Percentiles rank a stretch among this genome's conserved stretches.
phyloP scores from a whole-genome alignment of 495 filamentous ascomycete genomes.

The Platismatia glauca region DNA sequence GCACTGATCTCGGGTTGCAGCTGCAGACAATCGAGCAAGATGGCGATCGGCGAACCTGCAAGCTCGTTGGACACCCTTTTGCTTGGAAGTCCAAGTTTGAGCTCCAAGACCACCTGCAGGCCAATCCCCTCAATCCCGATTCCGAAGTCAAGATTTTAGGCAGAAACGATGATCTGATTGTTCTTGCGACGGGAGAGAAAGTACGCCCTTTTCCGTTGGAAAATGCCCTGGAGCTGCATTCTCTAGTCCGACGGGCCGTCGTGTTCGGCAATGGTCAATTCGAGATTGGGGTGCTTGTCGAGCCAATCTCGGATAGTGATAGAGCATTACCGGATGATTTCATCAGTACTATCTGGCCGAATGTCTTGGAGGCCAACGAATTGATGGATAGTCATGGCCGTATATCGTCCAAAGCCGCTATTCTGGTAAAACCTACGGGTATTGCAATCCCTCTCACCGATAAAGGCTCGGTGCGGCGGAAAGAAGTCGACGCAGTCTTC shows the following conservation, averaged over 20 bases:
- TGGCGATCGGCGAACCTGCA: conserved; percentile 12
- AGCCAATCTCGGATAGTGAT: conserved; percentile 14
- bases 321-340: conserved; percentile 11
- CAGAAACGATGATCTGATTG: conserved; percentile 33
- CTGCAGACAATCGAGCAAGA: conserved; percentile 15
- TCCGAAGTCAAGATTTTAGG: conserved; percentile 26
- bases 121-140: conserved; percentile 18
- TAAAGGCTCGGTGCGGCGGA: conserved; percentile 32
- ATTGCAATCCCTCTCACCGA: conserved; percentile 27
- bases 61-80: conserved; percentile 24
- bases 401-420: conserved; percentile 24
- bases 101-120: conserved; percentile 27
- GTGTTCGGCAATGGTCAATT: conserved; percentile 31
- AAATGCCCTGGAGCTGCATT: conserved; percentile 14
- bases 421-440: conserved; percentile 24
- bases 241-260: conserved; percentile 25
- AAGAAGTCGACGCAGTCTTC: conserved; percentile 28
- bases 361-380: conserved; percentile 20
- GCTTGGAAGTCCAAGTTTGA: conserved; percentile 26
- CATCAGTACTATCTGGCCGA: conserved; percentile 26
- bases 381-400: conserved; percentile 28
- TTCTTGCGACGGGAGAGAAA: conserved; percentile 36
- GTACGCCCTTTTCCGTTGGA: conserved; percentile 30
- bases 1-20: conserved; percentile 28
- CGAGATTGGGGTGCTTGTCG: conserved; percentile 31